phyloP scores from a whole-genome alignment of 2,329 filamentous ascomycete genomes.

The Pseudogymnoascus sp. region DNA sequence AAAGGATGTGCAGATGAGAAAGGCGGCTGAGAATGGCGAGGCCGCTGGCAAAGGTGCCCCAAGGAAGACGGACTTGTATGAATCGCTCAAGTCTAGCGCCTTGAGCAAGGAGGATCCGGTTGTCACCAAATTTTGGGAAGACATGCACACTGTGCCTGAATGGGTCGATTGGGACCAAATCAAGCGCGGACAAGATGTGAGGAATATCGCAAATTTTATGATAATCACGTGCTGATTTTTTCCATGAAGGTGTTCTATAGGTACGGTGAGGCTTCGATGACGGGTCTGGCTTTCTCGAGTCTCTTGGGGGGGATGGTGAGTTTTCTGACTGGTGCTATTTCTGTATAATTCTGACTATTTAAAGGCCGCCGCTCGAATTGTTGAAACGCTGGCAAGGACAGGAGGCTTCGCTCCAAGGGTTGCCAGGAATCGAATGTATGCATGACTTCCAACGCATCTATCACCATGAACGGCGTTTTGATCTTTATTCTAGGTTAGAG shows the following conservation, averaged over 20 bases:
- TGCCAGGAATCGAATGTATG: slow-evolving; percentile 39
- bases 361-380: slow-evolving; percentile 48
- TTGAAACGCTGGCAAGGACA: slow-evolving; percentile 58
- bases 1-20: not conserved
- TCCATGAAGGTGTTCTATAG: slow-evolving; percentile 46
- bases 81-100: not conserved
- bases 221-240: slow-evolving; percentile 1
- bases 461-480: not conserved
- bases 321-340: not conserved
- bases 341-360: not conserved
- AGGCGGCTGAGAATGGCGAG: not conserved
- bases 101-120: not conserved
- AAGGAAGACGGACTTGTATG: slow-evolving; percentile 25
- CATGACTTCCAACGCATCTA: not conserved
- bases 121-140: slow-evolving; percentile 43
- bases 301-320: slow-evolving; percentile 30
- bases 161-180: slow-evolving; percentile 66
- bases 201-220: slow-evolving; percentile 25
- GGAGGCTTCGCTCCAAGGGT: slow-evolving; percentile 58
- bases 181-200: slow-evolving; percentile 48
- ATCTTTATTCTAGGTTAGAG: slow-evolving; percentile 36
- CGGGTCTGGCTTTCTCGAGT: slow-evolving; percentile 37
- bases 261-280: slow-evolving; percentile 54
- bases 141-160: slow-evolving; percentile 51
- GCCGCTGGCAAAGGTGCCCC: not conserved